phyloP scores from a whole-genome alignment of 306 rosid genomes.

The Coriaria nepalensis region DNA sequence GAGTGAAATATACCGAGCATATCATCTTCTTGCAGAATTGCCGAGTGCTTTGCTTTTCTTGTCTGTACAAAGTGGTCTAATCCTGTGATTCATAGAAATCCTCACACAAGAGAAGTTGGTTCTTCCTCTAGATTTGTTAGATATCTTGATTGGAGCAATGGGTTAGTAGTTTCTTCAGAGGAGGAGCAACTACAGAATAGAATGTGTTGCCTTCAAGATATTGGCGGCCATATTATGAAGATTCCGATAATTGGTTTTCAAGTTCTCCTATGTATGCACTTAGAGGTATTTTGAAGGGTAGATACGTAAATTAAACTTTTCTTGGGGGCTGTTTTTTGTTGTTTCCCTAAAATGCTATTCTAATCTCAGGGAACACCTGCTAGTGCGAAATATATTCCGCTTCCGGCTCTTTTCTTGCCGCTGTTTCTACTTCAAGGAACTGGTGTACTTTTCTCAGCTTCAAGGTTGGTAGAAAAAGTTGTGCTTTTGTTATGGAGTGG shows the following conservation, averaged over 20 bases:
- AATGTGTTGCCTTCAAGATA: constrained; percentile 80
- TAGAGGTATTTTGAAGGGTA: constrained; percentile 41
- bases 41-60: constrained; percentile 91
- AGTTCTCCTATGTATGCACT: constrained; percentile 84
- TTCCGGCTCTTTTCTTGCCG: constrained; percentile 73
- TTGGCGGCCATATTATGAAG: constrained; percentile 95
- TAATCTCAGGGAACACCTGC: constrained; percentile 76
- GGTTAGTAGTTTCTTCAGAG: constrained; percentile 62
- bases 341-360: constrained; percentile 4
- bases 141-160: constrained; percentile 83
- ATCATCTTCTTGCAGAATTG: constrained; percentile 44
- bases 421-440: constrained; percentile 74
- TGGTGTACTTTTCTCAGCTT: constrained; percentile 57
- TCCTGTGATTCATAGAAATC: constrained; percentile 76
- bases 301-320: not conserved
- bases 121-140: constrained; percentile 65
- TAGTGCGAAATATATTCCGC: constrained; percentile 45
- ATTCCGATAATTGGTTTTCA: constrained; percentile 75
- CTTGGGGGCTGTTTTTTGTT: constrained; percentile 1
- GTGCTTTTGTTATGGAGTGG: constrained; percentile 53
- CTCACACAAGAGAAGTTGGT: constrained; percentile 50
- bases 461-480: constrained; percentile 68
- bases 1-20: no score
- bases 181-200: constrained; percentile 49
- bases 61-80: constrained; percentile 99